These are phyloP conservation scores for Macadamia tetraphylla DNA, from an alignment of 164 flowering plant species.

Conservation along the genomic window DNA sequence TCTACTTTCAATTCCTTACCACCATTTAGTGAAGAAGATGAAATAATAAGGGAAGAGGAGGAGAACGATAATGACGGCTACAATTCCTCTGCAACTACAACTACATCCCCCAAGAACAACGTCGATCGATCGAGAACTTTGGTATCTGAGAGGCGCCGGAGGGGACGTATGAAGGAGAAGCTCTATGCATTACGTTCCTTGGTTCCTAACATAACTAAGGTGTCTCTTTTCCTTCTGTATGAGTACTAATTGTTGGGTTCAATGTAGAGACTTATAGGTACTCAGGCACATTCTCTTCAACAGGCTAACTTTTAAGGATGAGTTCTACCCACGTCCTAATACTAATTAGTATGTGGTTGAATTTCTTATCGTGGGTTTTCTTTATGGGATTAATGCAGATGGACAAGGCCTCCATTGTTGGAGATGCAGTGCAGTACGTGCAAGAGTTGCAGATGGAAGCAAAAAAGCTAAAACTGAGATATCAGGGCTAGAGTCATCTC, in stretches of 20 bases:
- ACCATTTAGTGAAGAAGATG: conserved; percentile 18
- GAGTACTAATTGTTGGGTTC: no score
- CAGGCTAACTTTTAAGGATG: no score
- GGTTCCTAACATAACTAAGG: conserved; percentile 92
- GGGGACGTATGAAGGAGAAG: conserved; percentile 85
- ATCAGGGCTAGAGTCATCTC: conserved; percentile 48
- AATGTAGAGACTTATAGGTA: no score
- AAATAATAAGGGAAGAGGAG: conserved; percentile 15
- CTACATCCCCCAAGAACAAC: conserved; percentile 22
- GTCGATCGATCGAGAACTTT: conserved; percentile 56
- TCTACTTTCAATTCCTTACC: conserved; percentile 10
- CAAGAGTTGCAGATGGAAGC: conserved; percentile 67
- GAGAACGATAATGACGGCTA: conserved; percentile 21
- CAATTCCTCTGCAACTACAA: conserved; percentile 39
- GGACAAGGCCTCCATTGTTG: conserved; percentile 94
- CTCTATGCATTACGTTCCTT: conserved; percentile 73
- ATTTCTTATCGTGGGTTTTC: background rate
- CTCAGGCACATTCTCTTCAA: no score
- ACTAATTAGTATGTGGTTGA: background rate
- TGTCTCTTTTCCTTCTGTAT: conserved; percentile 7
- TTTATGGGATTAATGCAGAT: conserved; percentile 39
- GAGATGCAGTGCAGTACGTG: conserved; percentile 68
- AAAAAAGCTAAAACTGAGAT: conserved; percentile 62
- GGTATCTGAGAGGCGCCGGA: conserved; percentile 62
- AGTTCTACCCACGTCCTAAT: no score